Evolutionary conservation across 345 rosid genomes (phyloP).

Genomic region (Salix dunnii): DNA sequence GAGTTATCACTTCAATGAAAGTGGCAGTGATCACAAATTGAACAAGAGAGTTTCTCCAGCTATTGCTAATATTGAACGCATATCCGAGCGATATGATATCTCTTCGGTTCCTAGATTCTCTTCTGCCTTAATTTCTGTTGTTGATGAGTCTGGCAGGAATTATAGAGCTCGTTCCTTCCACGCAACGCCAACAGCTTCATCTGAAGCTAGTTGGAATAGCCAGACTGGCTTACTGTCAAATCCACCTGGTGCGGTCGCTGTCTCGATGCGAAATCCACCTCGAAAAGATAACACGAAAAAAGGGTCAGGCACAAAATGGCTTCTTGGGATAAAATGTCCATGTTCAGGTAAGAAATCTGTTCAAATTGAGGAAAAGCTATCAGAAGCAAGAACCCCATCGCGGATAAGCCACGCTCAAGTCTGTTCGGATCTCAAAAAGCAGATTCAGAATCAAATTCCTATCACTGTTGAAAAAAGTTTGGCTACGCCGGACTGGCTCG

Average conservation of each 20-base stretch:
- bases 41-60: constrained; percentile 39
- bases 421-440: background rate
- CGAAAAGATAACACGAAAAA: constrained; percentile 17
- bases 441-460: constrained; percentile 3
- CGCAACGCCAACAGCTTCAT: constrained; percentile 65
- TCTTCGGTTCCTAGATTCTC: constrained; percentile 42
- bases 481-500: constrained; percentile 18
- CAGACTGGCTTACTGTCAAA: constrained; percentile 62
- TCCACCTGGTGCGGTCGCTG: constrained; percentile 54
- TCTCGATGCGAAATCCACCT: constrained; percentile 35
- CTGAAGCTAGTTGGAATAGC: constrained; percentile 93
- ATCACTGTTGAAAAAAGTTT: background rate
- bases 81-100: constrained; percentile 23
- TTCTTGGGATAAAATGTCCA: constrained; percentile 59
- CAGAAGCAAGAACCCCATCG: constrained; percentile 32
- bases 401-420: constrained; percentile 1
- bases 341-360: constrained; percentile 62
- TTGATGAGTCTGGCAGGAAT: constrained; percentile 42
- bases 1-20: constrained; percentile 53
- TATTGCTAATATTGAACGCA: constrained; percentile 19
- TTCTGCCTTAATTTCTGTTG: constrained; percentile 48
- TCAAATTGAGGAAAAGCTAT: constrained; percentile 48
- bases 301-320: constrained; percentile 38
- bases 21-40: constrained; percentile 20
- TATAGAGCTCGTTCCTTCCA: constrained; percentile 43